Percentiles rank a stretch among this genome's conserved stretches.
phyloP scores from a whole-genome alignment of 768 basidiomycete genomes.

The Dendrothele bispora region DNA sequence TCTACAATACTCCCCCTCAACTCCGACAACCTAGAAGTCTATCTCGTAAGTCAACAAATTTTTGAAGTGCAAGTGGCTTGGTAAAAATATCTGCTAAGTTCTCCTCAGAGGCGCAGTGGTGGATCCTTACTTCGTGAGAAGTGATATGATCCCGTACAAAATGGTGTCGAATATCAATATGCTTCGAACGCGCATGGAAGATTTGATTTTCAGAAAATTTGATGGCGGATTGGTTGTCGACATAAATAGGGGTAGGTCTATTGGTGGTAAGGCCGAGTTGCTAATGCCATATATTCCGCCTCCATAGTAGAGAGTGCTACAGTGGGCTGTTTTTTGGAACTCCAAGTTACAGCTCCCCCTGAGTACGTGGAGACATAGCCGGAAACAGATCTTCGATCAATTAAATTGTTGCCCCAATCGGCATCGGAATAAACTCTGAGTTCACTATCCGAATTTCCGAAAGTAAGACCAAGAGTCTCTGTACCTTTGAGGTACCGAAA shows the following conservation, averaged over 20 bases:
- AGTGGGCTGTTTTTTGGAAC: slow-evolving; percentile 24
- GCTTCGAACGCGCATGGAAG: slow-evolving; percentile 32
- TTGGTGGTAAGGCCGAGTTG: too few relatives aligned
- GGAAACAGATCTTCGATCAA: slow-evolving; percentile 20
- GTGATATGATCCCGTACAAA: slow-evolving; percentile 25
- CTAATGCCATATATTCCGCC: slow-evolving; percentile 29
- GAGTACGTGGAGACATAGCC: slow-evolving; percentile 28
- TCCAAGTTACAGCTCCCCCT: slow-evolving; percentile 29
- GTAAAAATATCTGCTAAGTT: slow-evolving; percentile 25
- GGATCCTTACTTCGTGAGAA: slow-evolving; percentile 16
- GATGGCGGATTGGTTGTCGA: too few relatives aligned
- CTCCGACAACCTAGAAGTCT: too few relatives aligned
- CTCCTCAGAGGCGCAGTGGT: slow-evolving; percentile 24
- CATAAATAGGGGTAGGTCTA: too few relatives aligned
- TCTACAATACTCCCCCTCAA: too few relatives aligned
- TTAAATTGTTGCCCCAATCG: not conserved
- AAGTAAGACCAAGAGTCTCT: too few relatives aligned
- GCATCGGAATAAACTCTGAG: not conserved
- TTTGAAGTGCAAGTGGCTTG: too few relatives aligned
- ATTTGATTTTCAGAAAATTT: slow-evolving; percentile 20
- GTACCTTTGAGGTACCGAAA: too few relatives aligned
- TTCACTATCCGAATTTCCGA: too few relatives aligned
- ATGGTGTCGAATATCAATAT: slow-evolving; percentile 36
- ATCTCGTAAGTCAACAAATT: too few relatives aligned
- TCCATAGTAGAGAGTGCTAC: slow-evolving; percentile 20